These are phyloP conservation scores for Noccaea caerulescens DNA, from an alignment of 345 rosid genomes.

Conservation along the genomic window DNA sequence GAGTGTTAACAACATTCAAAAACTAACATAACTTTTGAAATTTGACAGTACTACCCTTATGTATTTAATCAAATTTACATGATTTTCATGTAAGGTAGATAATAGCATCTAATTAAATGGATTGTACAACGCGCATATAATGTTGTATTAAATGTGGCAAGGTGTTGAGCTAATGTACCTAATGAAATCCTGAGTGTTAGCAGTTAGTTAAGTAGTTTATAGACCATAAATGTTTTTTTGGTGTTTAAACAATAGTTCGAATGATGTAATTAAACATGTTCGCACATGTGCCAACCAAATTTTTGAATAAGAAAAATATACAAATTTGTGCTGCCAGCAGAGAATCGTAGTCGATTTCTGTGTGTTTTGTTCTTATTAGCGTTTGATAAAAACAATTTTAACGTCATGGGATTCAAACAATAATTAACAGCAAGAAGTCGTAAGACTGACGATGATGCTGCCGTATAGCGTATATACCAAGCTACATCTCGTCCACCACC, in stretches of 20 bases:
- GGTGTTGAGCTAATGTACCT: no score
- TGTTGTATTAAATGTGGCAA: no score
- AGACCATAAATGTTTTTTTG: not conserved
- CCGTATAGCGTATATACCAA: constrained; percentile 38
- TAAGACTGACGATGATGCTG: constrained; percentile 40
- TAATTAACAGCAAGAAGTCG: constrained; percentile 35
- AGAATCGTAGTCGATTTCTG: constrained; percentile 25
- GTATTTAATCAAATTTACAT: no score
- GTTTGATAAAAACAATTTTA: not conserved
- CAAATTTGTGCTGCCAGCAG: constrained; percentile 19
- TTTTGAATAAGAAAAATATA: constrained; percentile 8
- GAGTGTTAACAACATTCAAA: no score
- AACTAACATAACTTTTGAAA: no score
- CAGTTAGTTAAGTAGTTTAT: not conserved
- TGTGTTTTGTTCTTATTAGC: constrained; percentile 37
- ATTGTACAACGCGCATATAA: no score
- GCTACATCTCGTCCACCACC: constrained; percentile 37
- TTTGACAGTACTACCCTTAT: no score
- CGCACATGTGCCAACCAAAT: constrained; percentile 32
- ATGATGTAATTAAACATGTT: not conserved
- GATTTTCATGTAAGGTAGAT: no score
- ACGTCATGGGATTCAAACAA: constrained; percentile 36
- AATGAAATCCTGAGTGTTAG: not conserved
- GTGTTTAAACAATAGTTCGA: constrained; percentile 9
- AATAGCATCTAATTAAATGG: no score